Percentiles rank a stretch among this genome's conserved stretches.
phyloP scores from a whole-genome alignment of 202 grass and related monocot genomes.

The Cymbopogon flexuosus region DNA sequence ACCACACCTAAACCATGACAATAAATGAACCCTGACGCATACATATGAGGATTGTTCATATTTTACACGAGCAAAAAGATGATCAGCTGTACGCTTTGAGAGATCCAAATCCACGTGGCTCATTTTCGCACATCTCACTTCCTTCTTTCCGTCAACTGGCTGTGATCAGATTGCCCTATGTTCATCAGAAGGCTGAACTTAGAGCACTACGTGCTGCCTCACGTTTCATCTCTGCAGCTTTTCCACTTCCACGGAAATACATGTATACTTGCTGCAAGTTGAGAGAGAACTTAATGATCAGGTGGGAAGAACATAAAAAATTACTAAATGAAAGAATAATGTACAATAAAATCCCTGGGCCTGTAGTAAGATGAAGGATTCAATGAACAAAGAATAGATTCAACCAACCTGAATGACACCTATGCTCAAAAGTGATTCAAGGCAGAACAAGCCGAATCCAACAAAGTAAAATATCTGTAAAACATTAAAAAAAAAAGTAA shows the following conservation, averaged over 20 bases:
- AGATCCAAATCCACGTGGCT: slow-evolving; percentile 9
- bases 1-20: slow-evolving; percentile 31
- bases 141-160: slow-evolving; percentile 14
- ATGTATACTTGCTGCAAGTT: slow-evolving; percentile 80
- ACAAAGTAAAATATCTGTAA: slow-evolving; percentile 90
- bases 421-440: slow-evolving; percentile 71
- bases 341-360: not conserved
- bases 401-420: slow-evolving; percentile 67
- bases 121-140: slow-evolving; percentile 2
- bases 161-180: not conserved
- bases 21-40: not conserved
- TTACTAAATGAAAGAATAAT: not conserved
- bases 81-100: slow-evolving; percentile 4
- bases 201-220: slow-evolving; percentile 63
- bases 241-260: slow-evolving; percentile 93
- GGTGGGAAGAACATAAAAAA: not conserved
- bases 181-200: slow-evolving; percentile 65
- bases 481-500: not conserved
- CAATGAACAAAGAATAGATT: not conserved
- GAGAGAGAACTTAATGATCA: slow-evolving; percentile 10
- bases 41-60: slow-evolving; percentile 10
- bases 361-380: not conserved
- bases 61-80: slow-evolving; percentile 37
- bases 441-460: slow-evolving; percentile 79
- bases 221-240: slow-evolving; percentile 64